phyloP scores from a whole-genome alignment of 2,329 filamentous ascomycete species.

The Hansfordia pulvinata region DNA sequence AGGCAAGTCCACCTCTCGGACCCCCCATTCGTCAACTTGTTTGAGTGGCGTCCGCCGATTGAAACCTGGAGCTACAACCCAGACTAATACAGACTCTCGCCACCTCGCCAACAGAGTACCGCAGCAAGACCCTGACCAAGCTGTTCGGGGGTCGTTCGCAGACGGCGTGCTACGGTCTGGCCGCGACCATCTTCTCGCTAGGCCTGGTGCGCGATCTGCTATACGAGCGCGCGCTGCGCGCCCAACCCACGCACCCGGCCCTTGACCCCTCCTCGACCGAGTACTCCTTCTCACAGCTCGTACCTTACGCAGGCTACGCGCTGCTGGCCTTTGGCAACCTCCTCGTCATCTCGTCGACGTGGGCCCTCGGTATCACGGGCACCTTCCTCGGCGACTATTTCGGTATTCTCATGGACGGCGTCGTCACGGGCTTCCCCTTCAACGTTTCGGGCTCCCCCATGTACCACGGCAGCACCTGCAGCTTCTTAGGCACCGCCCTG shows the following conservation, averaged over 20 bases:
- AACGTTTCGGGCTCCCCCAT: constrained; percentile 83
- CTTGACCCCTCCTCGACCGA: constrained; percentile 47
- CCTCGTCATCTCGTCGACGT: constrained; percentile 81
- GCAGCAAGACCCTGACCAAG: constrained; percentile 76
- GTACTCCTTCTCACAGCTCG: no score
- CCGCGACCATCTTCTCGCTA: constrained; percentile 77
- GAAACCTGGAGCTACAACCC: constrained; percentile 1
- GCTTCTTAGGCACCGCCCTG: constrained; percentile 78
- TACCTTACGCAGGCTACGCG: no score
- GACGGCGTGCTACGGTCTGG: constrained; percentile 79
- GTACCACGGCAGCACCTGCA: constrained; percentile 91
- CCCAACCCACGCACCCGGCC: constrained; percentile 61
- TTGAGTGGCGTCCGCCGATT: no score
- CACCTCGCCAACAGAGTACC: constrained; percentile 55
- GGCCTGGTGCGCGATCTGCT: constrained; percentile 80
- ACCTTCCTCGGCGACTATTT: constrained; percentile 99
- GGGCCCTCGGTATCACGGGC: constrained; percentile 81
- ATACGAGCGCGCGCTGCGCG: constrained; percentile 71
- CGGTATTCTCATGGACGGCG: constrained; percentile 90
- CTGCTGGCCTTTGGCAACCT: constrained; percentile 67
- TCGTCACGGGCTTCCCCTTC: constrained; percentile 93
- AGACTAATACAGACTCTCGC: constrained; percentile 1
- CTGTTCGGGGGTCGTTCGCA: constrained; percentile 68
- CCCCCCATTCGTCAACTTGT: no score
- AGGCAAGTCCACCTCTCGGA: constrained; percentile 53